Evolutionary conservation across 352 stramenopile genomes (phyloP).

Genomic region (Phytophthora pluvialis): DNA sequence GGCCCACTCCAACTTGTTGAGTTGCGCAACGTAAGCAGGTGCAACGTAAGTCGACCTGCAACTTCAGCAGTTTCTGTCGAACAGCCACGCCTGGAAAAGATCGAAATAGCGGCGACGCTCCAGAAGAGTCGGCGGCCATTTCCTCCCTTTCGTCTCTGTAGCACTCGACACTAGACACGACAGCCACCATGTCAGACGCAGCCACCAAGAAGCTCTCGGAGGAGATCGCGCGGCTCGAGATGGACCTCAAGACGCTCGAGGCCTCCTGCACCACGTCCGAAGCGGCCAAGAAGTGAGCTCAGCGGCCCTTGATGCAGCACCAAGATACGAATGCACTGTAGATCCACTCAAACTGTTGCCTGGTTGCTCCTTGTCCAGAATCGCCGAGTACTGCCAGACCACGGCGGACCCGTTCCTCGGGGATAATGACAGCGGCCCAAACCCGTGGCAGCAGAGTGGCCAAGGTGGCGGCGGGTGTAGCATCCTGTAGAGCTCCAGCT

Average conservation of each 20-base stretch:
- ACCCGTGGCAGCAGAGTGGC: conserved; percentile 74
- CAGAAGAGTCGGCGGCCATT: not conserved
- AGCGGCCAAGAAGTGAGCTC: conserved; percentile 76
- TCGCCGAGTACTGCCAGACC: conserved; percentile 78
- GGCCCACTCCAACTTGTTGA: not conserved
- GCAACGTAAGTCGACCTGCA: not conserved
- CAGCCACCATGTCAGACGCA: conserved; percentile 53
- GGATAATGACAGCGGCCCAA: conserved; percentile 69
- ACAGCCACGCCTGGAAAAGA: not conserved
- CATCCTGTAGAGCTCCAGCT: conserved; percentile 52
- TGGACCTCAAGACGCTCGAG: conserved; percentile 84
- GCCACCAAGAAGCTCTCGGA: conserved; percentile 83
- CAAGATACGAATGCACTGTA: not conserved
- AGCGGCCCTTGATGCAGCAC: not conserved
- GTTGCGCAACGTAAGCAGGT: not conserved
- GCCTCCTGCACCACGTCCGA: conserved; percentile 79
- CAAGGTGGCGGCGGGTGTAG: conserved; percentile 68
- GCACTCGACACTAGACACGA: not conserved
- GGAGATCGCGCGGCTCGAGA: conserved; percentile 77
- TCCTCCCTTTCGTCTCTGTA: not conserved
- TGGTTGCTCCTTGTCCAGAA: conserved; percentile 33
- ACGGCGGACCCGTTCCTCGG: conserved; percentile 78
- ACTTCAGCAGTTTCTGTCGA: not conserved
- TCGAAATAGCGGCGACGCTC: not conserved
- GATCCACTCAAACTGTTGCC: not conserved